phyloP scores from a whole-genome alignment of 345 rosid genomes.

The Eucalyptus viminalis region DNA sequence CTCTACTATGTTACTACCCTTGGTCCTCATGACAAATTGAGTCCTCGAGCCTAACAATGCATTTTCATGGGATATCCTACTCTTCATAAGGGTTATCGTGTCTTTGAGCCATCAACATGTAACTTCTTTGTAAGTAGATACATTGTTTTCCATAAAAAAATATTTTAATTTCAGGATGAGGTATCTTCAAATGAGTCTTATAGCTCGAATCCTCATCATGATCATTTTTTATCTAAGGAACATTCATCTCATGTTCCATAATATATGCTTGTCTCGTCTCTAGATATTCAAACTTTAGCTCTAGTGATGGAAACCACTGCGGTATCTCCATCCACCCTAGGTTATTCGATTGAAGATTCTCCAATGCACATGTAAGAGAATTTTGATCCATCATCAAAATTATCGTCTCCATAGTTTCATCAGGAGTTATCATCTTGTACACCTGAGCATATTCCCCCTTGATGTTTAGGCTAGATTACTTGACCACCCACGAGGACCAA shows the following conservation, averaged over 20 bases:
- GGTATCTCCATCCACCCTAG: neutral
- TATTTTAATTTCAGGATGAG: neutral
- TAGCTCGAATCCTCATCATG: neutral
- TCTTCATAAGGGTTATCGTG: neutral
- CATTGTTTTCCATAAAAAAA: neutral
- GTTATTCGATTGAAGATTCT: neutral
- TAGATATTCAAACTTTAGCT: neutral
- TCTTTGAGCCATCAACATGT: neutral
- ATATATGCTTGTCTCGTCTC: neutral
- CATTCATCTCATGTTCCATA: neutral
- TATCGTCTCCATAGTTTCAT: neutral
- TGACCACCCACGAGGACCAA: neutral
- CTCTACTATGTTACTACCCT: neutral
- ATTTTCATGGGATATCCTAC: neutral
- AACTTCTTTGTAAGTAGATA: neutral
- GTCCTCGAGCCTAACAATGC: rapidly evolving
- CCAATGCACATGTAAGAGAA: neutral
- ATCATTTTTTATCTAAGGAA: neutral
- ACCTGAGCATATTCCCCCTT: neutral
- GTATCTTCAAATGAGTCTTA: neutral
- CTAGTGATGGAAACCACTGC: neutral
- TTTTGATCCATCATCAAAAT: neutral
- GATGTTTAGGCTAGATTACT: neutral
- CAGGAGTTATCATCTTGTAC: neutral
- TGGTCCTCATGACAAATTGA: neutral